These are phyloP conservation scores for Nicotiana otophora DNA, from an alignment of 257 asterid genomes.

Conservation along the genomic window DNA sequence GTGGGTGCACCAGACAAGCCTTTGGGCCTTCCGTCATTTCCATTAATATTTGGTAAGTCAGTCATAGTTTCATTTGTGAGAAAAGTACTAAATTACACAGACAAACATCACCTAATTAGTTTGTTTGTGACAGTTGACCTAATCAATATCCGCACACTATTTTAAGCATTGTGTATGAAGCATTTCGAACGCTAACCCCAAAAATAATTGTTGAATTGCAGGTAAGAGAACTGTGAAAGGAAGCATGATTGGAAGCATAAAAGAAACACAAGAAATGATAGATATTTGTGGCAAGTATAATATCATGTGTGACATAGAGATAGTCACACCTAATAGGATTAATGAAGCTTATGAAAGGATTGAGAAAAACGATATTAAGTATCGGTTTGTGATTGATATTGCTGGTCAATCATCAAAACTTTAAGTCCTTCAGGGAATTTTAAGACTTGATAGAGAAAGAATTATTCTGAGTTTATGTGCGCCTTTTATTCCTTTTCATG, in stretches of 20 bases:
- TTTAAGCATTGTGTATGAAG: background rate
- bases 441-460: background rate
- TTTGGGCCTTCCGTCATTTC: conserved; percentile 65
- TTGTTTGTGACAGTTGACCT: too few species aligned
- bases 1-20: conserved; percentile 91
- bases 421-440: background rate
- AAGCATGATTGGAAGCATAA: conserved; percentile 66
- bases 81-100: too few species aligned
- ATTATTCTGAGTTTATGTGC: background rate
- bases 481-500: background rate
- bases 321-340: conserved; percentile 39
- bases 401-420: conserved; percentile 29
- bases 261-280: conserved; percentile 87
- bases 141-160: too few species aligned
- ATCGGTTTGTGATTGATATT: conserved; percentile 75
- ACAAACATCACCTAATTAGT: too few species aligned
- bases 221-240: conserved; percentile 89
- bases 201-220: background rate
- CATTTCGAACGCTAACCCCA: too few species aligned
- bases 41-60: conserved; percentile 58
- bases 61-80: too few species aligned
- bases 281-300: conserved; percentile 62
- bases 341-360: conserved; percentile 64
- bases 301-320: conserved; percentile 64
- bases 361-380: conserved; percentile 71